Base-by-base conservation (phyloP, 352 stramenopile genomes). In the Pythium dissotocum region DNA sequence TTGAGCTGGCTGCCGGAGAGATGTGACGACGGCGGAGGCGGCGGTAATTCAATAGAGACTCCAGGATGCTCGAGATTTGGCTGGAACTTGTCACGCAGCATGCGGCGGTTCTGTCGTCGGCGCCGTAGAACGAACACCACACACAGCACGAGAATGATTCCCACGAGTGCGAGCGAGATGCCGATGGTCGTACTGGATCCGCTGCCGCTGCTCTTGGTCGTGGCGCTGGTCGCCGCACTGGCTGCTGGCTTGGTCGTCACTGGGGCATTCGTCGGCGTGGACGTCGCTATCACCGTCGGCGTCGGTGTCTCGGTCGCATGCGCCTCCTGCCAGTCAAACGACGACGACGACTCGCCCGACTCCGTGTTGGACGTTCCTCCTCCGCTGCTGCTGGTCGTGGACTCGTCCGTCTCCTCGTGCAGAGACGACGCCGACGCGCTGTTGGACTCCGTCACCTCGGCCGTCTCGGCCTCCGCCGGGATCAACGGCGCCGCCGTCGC, bases 31-130 rank as follows among this genome's bases (percentile, higher is more conserved):
- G 65, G 65, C 58, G 58, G 46, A 10, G 67, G 48, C 35, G 61
- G 60, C 30, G 67, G 67, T 13, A 73, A 42, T 38, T 73, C 67
- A 38, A 73, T 73, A 6, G 67, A 73, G 18, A 73, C 30, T 2
- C 42, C 61, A 10, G 67, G 67, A 8, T 61, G 58, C 14, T 62
- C 61, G 35, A 73, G 51, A 40, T 69, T 57, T n/a, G 57, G 51
- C n/a, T 69, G 48, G 44, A 64, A 63, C 30, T 71, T 69, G 36
- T 61, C 48, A 4, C 35, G 61, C 24, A 62, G 32, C 4, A 63
- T 58, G 5, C 56, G 57, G 14, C 48, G 36, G 36, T 63, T 63
- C 7, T 48, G 32, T 16, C 56, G 30, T 8, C 49, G 48, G 5
- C 58, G 18, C 9, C 57, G 51, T 21, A 62, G 26, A 26, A 69